Conservation (phyloP, 2,329 filamentous ascomycete genomes). For the Alternaria infectoria region DNA sequence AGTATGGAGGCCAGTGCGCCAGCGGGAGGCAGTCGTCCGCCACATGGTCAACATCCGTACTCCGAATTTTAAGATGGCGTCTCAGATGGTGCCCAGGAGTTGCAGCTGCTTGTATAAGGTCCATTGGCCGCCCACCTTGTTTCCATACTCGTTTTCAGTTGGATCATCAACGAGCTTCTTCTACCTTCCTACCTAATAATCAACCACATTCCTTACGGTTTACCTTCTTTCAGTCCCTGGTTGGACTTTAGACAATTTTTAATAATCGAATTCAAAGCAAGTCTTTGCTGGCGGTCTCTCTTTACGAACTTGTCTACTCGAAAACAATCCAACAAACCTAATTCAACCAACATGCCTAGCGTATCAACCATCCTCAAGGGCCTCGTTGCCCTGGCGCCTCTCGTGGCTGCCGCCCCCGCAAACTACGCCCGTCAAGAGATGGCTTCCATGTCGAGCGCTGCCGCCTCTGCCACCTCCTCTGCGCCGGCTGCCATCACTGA, state of each 20-base stretch:
- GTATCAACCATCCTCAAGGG: slow-evolving; percentile 44
- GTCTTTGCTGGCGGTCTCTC: slow-evolving; percentile 47
- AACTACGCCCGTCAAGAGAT: slow-evolving; percentile 31
- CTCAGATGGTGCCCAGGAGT: slow-evolving; percentile 45
- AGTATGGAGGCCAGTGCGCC: slow-evolving; percentile 38
- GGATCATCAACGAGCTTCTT: slow-evolving; percentile 44
- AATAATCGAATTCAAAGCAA: slow-evolving; percentile 47
- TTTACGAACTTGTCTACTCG: slow-evolving; percentile 24
- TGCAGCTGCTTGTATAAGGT: slow-evolving; percentile 44
- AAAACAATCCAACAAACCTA: slow-evolving; percentile 33
- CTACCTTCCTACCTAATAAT: slow-evolving; percentile 45
- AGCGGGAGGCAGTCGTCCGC: slow-evolving; percentile 43
- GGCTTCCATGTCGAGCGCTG: slow-evolving; percentile 11
- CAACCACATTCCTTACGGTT: slow-evolving; percentile 46
- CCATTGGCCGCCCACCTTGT: slow-evolving; percentile 47
- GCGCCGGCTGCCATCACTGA: slow-evolving; percentile 20
- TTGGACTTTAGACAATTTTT: slow-evolving; percentile 47
- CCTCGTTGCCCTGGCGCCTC: slow-evolving; percentile 44
- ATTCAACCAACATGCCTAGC: slow-evolving; percentile 47
- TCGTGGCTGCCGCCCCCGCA: slow-evolving; percentile 41
- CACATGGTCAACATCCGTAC: slow-evolving; percentile 43
- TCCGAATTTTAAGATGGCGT: slow-evolving; percentile 46
- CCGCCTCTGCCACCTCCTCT: background rate
- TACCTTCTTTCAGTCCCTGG: slow-evolving; percentile 48
- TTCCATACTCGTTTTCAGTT: slow-evolving; percentile 47